A percentile compares a stretch with the other conserved stretches of the same genome.
Conservation (phyloP, 192 early-diverging fungal genomes). For the Obelidium mucronatum region DNA sequence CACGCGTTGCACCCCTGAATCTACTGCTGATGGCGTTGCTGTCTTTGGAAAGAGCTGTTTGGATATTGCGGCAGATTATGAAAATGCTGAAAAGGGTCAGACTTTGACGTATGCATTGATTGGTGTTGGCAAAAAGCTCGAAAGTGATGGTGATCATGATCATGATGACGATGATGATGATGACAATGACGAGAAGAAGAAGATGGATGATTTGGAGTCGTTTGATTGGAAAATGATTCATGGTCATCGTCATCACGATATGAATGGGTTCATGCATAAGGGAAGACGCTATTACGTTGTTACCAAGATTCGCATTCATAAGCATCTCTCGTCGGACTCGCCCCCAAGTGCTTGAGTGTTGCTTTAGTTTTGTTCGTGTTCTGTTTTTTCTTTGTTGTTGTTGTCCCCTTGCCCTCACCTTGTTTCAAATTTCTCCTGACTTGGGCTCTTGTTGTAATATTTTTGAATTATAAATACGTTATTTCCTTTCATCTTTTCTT, state of each 20-base stretch:
- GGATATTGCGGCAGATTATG: background rate
- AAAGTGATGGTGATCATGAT: no score
- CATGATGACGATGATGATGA: background rate
- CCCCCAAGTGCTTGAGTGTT: background rate
- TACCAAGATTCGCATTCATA: background rate
- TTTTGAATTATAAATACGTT: no score
- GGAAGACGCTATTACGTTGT: background rate
- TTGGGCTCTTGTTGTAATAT: no score
- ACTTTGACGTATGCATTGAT: slow-evolving; percentile 15
- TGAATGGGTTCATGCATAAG: background rate
- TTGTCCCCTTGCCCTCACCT: background rate
- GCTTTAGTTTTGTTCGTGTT: background rate
- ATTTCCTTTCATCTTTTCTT: no score
- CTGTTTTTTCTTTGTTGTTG: background rate
- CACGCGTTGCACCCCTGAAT: slow-evolving; percentile 11
- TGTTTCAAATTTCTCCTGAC: no score
- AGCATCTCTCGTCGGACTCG: background rate
- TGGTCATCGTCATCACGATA: no score
- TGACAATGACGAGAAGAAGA: background rate
- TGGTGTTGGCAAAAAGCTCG: slow-evolving; percentile 17
- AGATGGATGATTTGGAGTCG: background rate
- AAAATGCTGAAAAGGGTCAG: background rate
- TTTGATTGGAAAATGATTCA: no score
- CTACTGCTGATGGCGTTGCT: slow-evolving; percentile 5
- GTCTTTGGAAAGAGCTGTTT: slow-evolving; percentile 6